A percentile compares a stretch with the other conserved stretches of the same genome.
phyloP scores from a whole-genome alignment of 2,329 filamentous ascomycete genomes.

The Nemania serpens region DNA sequence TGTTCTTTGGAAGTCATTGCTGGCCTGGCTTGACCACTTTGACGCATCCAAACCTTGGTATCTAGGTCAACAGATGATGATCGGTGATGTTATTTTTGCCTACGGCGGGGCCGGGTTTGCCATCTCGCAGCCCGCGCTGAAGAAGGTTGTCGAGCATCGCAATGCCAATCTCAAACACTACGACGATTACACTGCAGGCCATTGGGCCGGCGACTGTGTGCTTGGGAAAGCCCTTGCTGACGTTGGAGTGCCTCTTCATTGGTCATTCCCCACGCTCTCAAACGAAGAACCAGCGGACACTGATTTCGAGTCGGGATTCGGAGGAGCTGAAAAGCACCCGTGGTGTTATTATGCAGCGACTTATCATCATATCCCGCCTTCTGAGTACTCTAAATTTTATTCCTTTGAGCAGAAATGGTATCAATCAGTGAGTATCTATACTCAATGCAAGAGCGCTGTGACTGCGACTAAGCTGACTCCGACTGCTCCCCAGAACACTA shows the following conservation, averaged over 20 bases:
- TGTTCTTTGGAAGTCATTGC: conserved; percentile 56
- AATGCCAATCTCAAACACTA: conserved; percentile 46
- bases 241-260: conserved; percentile 49
- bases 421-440: conserved; percentile 33
- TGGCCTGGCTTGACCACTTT: conserved; percentile 57
- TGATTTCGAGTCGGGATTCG: conserved; percentile 49
- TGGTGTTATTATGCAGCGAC: conserved; percentile 56
- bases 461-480: conserved; percentile 9
- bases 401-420: conserved; percentile 50
- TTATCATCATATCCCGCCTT: conserved; percentile 53
- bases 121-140: conserved; percentile 55
- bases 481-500: conserved; percentile 29
- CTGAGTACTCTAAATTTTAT: conserved; percentile 49
- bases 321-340: conserved; percentile 45
- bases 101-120: conserved; percentile 59
- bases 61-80: conserved; percentile 58
- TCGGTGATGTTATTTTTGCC: conserved; percentile 54
- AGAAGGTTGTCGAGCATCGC: conserved; percentile 49
- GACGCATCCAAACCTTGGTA: conserved; percentile 55
- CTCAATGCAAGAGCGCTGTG: neutral
- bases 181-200: conserved; percentile 50
- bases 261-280: conserved; percentile 53
- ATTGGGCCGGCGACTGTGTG: conserved; percentile 57
- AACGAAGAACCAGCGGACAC: conserved; percentile 47
- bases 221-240: conserved; percentile 53